Evolutionary conservation across 192 early-diverging fungal genomes (phyloP), one percentile per base, ranked within the genome.

Genomic region (Coemansia sp.): DNA sequence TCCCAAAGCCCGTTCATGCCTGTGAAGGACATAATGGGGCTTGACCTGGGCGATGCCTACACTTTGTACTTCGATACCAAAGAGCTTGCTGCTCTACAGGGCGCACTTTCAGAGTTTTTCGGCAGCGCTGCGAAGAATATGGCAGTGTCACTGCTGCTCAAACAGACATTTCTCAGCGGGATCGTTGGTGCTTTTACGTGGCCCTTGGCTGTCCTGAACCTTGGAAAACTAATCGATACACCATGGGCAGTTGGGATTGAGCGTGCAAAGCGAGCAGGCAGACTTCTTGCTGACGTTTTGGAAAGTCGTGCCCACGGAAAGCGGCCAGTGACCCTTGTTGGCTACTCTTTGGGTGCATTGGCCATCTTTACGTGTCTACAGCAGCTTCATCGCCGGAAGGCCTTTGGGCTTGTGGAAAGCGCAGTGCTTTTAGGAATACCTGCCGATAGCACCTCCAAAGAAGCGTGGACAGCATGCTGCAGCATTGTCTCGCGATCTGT

Each of bases 381-480:
- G 57, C 86, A 88, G 64, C 82, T 91, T 29, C 67, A 72, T 34
- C 40, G 53, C 2, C 69, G 66, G 53, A 66, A 55, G 31, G 81
- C 72, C 0, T 81, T 75, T 67, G 86, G 85, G 13, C 55, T 90
- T 17, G 82, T 91, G 10, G 88, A 91, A 54, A 81, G 82, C n/a
- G 90, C 70, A 0, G 86, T 84, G 50, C 57, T 91, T n/a, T 74
- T 91, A 55, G 90, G 90, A 29, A 77, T 82, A 40, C 90, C 90
- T 6, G 86, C 85, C 0, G 80, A 87, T 55, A 84, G 85, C 22
- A 71, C 81, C 1, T 67, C 65, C 37, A 67, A 58, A 9, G 70
- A 69, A 15, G 80, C 87, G 30, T 89, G 87, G 90, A 53, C 73
- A n/a, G 74, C 70, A 17, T 84, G 86, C 23, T 71, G 83, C 22